Percentiles rank a stretch among this genome's conserved stretches.
Evolutionary conservation across 1,284 basidiomycete genomes (phyloP).

Genomic region (Ustilago trichophora): DNA sequence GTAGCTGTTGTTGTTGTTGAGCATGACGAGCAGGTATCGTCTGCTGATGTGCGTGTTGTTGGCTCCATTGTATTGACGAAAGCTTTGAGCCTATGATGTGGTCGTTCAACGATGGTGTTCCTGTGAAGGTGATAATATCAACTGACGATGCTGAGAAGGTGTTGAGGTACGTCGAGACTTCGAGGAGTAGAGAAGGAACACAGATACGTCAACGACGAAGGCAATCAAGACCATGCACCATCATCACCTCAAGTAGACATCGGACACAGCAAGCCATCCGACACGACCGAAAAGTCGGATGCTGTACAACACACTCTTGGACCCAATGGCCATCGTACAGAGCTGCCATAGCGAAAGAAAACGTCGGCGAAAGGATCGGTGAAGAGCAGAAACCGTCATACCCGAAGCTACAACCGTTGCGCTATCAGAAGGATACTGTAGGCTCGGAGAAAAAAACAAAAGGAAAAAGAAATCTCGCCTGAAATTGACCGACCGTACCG

Average conservation of each 20-base stretch:
- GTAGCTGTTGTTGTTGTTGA: conserved; percentile 14
- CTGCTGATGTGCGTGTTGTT: conserved; percentile 10
- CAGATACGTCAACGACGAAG: neutral
- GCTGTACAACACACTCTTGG: neutral
- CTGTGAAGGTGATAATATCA: too few species aligned
- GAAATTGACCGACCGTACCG: conserved; percentile 4
- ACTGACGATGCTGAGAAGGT: neutral
- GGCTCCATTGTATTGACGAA: conserved; percentile 4
- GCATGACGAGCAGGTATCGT: conserved; percentile 16
- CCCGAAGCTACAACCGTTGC: neutral
- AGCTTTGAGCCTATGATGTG: too few species aligned
- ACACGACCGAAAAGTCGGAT: conserved; percentile 15
- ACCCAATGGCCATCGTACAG: too few species aligned
- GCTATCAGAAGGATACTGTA: conserved; percentile 1
- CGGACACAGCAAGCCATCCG: neutral
- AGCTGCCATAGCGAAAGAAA: neutral
- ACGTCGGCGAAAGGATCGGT: neutral
- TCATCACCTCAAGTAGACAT: neutral
- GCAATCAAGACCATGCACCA: neutral
- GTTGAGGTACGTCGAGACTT: too few species aligned
- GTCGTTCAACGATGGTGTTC: too few species aligned
- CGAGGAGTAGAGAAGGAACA: neutral
- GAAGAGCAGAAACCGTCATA: neutral
- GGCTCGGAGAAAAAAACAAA: neutral
- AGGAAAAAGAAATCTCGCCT: too few species aligned